phyloP scores from a whole-genome alignment of 2,329 filamentous ascomycete genomes.

The Alternaria sp. region DNA sequence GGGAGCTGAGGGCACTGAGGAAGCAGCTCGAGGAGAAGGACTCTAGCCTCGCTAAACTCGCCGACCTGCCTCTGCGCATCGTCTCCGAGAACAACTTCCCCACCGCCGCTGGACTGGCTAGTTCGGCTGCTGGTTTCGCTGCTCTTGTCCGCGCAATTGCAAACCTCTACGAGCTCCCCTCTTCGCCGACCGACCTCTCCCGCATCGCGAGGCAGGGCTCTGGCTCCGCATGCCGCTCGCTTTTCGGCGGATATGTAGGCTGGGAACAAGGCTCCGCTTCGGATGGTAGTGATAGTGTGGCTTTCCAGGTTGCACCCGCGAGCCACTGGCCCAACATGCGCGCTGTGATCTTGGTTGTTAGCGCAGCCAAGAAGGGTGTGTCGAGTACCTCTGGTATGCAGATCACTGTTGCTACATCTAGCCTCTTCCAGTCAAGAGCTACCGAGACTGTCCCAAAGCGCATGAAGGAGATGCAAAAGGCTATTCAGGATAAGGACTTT shows the following conservation, averaged over 20 bases:
- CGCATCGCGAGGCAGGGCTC: conserved; percentile 92
- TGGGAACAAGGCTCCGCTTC: conserved; percentile 80
- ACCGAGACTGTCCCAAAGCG: conserved; percentile 77
- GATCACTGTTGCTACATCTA: conserved; percentile 88
- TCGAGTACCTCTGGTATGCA: conserved; percentile 96
- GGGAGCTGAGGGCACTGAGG: conserved; percentile 80
- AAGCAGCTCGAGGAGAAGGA: conserved; percentile 75
- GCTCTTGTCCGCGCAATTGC: conserved; percentile 82
- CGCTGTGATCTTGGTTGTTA: conserved; percentile 88
- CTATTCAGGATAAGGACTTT: conserved; percentile 81
- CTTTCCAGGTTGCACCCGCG: conserved; percentile 85
- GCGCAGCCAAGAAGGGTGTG: conserved; percentile 94
- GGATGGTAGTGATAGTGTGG: conserved; percentile 86
- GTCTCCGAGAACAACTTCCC: conserved; percentile 99
- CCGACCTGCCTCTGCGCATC: conserved; percentile 76
- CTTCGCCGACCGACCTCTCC: conserved; percentile 81
- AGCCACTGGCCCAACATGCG: conserved; percentile 96
- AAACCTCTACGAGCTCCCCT: conserved; percentile 84
- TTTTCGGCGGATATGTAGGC: conserved; percentile 95
- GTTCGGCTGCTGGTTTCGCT: conserved; percentile 69
- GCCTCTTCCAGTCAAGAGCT: conserved; percentile 81
- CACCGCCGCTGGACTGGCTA: conserved; percentile 85
- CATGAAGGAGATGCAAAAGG: conserved; percentile 85
- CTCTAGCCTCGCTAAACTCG: conserved; percentile 80
- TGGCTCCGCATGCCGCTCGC: conserved; percentile 88